Evolutionary conservation across 345 rosid species (phyloP), one percentile per base, ranked within the genome.

Genomic region (Atalantia buxifolia): DNA sequence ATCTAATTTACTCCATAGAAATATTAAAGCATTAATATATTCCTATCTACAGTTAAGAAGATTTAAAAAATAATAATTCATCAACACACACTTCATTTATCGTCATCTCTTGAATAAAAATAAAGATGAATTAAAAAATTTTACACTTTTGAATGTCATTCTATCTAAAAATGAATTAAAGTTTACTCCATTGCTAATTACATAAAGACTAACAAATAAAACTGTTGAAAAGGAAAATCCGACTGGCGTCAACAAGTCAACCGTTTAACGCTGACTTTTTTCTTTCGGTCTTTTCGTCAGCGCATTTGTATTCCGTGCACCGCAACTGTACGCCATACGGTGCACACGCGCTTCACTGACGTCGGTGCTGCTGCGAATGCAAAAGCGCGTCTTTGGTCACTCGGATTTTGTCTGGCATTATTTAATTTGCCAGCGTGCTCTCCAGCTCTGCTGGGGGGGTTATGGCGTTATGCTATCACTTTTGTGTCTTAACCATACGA

Each of bases 401-500:
- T 45, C 16, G 50, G 18, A 3, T 3, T 13, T 45, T 10, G 50
- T 45, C 76, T 84, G 87, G 70, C 88, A 35, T 61, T 82, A 40
- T 86, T 77, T 83, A 81, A 84, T 84, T 76, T 62, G 81, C 79
- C 77, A 65, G 66, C 76, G 70, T 87, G 87, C 55, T 82, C 65
- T 71, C 82, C 88, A 82, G 85, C 89, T 79, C 74, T 74, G 36
- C 65, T 31, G 12, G 69, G 77, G n/a, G n/a, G n/a, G n/a, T n/a
- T n/a, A n/a, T n/a, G n/a, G 74, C 74, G 87, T 78, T 79, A 63
- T 38, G 35, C 75, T 76, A 70, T 77, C 79, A 42, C 83, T 50
- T 71, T 77, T 61, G 7, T 24, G 6, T 3, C 74, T 63, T 30
- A 7, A 28, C 66, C 30, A 63, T 30, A 64, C 68, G 68, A 31